Conservation (phyloP, 1,284 basidiomycete species). For the Heterobasidion annosum region DNA sequence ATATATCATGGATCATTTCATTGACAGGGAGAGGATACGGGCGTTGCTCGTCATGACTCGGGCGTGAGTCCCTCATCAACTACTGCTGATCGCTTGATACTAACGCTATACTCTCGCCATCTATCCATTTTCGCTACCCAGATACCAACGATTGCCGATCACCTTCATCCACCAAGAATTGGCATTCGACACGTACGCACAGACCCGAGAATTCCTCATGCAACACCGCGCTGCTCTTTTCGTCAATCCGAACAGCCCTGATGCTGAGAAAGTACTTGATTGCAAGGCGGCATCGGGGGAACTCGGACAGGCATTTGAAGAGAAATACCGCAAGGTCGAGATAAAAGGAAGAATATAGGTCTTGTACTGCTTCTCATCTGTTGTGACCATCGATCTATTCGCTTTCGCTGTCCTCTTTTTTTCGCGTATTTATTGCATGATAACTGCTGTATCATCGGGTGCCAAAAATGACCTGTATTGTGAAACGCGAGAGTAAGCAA, state of each 20-base stretch:
- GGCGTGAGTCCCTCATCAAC: constrained; percentile 51
- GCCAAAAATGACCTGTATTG: too few relatives aligned
- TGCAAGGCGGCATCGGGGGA: constrained; percentile 49
- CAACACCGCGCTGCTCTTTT: constrained; percentile 67
- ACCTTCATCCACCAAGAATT: constrained; percentile 75
- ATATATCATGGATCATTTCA: constrained; percentile 99
- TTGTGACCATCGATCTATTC: not conserved
- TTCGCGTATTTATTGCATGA: not conserved
- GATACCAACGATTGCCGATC: constrained; percentile 76
- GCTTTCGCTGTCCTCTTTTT: not conserved
- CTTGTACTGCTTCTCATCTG: not conserved
- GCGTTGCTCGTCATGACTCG: constrained; percentile 88
- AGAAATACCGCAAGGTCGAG: constrained; percentile 67
- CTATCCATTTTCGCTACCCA: constrained; percentile 21
- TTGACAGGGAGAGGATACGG: constrained; percentile 83
- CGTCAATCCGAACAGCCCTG: constrained; percentile 50
- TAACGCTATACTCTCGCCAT: not conserved
- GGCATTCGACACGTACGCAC: constrained; percentile 67
- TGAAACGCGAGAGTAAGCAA: too few relatives aligned
- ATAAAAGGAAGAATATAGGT: constrained; percentile 52
- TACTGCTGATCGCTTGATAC: constrained; percentile 1
- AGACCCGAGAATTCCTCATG: constrained; percentile 64
- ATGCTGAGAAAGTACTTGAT: constrained; percentile 55
- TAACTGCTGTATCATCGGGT: not conserved
- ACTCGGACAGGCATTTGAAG: constrained; percentile 54